Base-by-base conservation (phyloP, 2,329 filamentous ascomycete species). In the Phaeosphaeriaceae sp. region DNA sequence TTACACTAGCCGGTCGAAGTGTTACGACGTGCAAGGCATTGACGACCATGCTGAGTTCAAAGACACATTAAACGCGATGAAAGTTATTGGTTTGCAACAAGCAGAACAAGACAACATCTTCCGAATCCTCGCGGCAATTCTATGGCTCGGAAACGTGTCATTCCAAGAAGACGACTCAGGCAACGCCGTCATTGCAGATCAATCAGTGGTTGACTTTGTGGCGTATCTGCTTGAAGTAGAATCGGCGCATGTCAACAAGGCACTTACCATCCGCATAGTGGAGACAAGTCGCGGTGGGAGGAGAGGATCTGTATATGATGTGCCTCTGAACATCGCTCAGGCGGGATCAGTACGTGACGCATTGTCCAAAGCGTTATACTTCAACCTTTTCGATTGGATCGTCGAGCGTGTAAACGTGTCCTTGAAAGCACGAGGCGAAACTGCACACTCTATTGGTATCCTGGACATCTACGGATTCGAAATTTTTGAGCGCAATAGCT, bases 391-490 rank as follows among this genome's bases (percentile, higher is more conserved):
- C 65, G 93, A 99, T 75, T 99, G 94, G 94, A 97, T 99, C 58
- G 92, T 97, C 16, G 85, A 88, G 64, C 88, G 94, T 60, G 87
- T 97, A 61, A 97, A 97, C 75, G 84, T 87, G 59, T 96, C 93
- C 4, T 77, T 97, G 52, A 87, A 90, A 72, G 89, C 93, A 16
- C 84, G 87, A 55, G 88, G 90, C 40, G 77, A 84, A 0, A 83
- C 92, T 3, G 79, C 85, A 34, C 94, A 97, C 72, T 90, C 90
- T 2, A 94, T 99, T 61, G 94, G 94, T 69, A 97, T 99, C 69
- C 82, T 99, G 60, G 94, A 99, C 81, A 99, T 99, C 61, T 99
- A 99, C 72, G 94, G 94, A 2, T 99, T 99, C 68, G 94, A 99
- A 72, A 99, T 99, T 61, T 99, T 99, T 64, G 92, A 99, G 63